A percentile compares a stretch with the other conserved stretches of the same genome.
phyloP scores from a whole-genome alignment of 257 asterid genomes.

The Nicotiana undulata region DNA sequence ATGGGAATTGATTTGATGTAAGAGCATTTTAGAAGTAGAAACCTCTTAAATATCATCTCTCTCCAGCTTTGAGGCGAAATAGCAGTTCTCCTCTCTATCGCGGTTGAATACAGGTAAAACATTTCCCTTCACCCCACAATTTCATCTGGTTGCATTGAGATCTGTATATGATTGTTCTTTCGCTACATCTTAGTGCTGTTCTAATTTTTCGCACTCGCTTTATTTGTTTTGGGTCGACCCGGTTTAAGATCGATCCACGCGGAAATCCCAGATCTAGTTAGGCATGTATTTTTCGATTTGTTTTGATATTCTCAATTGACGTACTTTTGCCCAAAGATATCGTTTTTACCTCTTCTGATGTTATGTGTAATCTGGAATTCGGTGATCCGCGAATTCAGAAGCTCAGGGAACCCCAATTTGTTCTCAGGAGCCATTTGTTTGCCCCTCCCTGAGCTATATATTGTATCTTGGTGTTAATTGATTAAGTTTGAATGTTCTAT shows the following conservation, averaged over 20 bases:
- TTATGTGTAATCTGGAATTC: background rate
- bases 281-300: background rate
- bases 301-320: background rate
- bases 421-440: background rate
- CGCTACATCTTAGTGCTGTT: background rate
- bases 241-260: background rate
- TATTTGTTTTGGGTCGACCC: background rate
- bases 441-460: background rate
- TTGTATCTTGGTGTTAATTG: background rate
- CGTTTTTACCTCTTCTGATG: background rate
- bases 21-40: background rate
- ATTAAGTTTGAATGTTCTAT: background rate
- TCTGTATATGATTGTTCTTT: background rate
- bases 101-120: background rate
- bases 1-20: background rate
- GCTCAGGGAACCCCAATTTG: background rate
- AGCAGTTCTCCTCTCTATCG: background rate
- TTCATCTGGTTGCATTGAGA: background rate
- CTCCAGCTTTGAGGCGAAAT: background rate
- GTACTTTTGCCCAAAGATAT: background rate
- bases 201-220: background rate
- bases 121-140: background rate
- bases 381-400: background rate
- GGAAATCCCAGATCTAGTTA: background rate
- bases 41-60: background rate